phyloP scores from a whole-genome alignment of 1,139 yeast genomes.

The Blastobotrys proliferans region DNA sequence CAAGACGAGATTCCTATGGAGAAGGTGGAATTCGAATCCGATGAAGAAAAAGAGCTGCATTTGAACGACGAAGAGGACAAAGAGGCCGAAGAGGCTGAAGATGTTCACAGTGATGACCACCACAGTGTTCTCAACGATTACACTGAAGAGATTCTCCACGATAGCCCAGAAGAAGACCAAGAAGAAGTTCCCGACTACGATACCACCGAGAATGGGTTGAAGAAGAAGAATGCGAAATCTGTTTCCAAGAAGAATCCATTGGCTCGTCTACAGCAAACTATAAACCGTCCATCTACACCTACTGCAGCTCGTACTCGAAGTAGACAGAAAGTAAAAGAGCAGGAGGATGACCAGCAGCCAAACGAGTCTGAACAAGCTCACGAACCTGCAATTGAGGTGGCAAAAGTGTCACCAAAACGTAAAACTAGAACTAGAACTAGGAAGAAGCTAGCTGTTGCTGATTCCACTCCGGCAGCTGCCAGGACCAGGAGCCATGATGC shows the following conservation, averaged over 20 bases:
- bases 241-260: no score
- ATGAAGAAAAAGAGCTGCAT: slow-evolving; percentile 2
- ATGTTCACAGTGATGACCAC: not conserved
- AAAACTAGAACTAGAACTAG: no score
- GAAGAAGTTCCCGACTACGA: no score
- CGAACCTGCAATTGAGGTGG: not conserved
- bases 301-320: no score
- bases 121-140: no score
- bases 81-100: not conserved
- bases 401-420: not conserved
- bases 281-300: no score
- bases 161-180: no score
- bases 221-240: no score
- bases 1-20: not conserved
- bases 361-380: not conserved
- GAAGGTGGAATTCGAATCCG: not conserved
- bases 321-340: not conserved
- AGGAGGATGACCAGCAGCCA: not conserved
- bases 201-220: no score
- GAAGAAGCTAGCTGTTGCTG: no score
- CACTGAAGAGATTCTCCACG: no score
- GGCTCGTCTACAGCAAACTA: no score
- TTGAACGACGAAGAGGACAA: slow-evolving; percentile 9
- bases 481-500: slow-evolving; percentile 2
- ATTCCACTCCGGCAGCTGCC: slow-evolving; percentile 4